Conservation (phyloP, 1,139 yeast genomes). For the Pichia sorboxylosa region DNA sequence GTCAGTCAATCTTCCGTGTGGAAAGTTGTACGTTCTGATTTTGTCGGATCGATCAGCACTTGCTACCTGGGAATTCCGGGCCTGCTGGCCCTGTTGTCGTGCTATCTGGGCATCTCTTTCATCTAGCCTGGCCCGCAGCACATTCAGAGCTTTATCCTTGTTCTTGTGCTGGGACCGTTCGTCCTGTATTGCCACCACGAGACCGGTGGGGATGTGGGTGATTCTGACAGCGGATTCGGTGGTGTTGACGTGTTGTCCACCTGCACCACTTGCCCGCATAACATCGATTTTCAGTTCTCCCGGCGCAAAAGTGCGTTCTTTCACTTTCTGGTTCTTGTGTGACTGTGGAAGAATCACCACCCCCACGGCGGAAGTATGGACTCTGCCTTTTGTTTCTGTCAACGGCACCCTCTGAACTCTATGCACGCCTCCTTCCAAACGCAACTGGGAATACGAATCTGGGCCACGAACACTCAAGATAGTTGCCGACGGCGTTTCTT, state of each 20-base stretch:
- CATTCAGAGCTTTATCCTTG: slow-evolving; percentile 86
- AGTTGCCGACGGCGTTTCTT: too few relatives aligned
- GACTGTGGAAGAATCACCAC: slow-evolving; percentile 86
- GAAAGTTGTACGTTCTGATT: slow-evolving; percentile 83
- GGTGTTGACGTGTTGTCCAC: slow-evolving; percentile 97
- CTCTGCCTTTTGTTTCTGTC: slow-evolving; percentile 87
- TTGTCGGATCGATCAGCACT: slow-evolving; percentile 88
- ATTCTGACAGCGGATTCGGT: slow-evolving; percentile 94
- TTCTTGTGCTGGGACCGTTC: slow-evolving; percentile 92
- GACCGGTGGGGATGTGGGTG: slow-evolving; percentile 87
- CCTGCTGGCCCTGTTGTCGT: slow-evolving; percentile 51
- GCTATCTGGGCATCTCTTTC: slow-evolving; percentile 62
- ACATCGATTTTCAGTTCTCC: slow-evolving; percentile 88
- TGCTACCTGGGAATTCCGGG: slow-evolving; percentile 74
- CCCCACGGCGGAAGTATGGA: slow-evolving; percentile 93
- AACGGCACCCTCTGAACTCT: slow-evolving; percentile 90
- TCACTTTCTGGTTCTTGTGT: slow-evolving; percentile 33
- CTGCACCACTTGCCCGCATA: slow-evolving; percentile 95
- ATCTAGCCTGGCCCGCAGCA: slow-evolving; percentile 73
- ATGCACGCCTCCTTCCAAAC: slow-evolving; percentile 92
- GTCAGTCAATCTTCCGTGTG: slow-evolving; percentile 88
- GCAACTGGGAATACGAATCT: too few relatives aligned
- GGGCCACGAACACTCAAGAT: too few relatives aligned
- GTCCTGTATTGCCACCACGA: slow-evolving; percentile 83
- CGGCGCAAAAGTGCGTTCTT: slow-evolving; percentile 64